Base-by-base conservation (phyloP, 2,329 filamentous ascomycete species). In the Allantophomopsis lycopodina region DNA sequence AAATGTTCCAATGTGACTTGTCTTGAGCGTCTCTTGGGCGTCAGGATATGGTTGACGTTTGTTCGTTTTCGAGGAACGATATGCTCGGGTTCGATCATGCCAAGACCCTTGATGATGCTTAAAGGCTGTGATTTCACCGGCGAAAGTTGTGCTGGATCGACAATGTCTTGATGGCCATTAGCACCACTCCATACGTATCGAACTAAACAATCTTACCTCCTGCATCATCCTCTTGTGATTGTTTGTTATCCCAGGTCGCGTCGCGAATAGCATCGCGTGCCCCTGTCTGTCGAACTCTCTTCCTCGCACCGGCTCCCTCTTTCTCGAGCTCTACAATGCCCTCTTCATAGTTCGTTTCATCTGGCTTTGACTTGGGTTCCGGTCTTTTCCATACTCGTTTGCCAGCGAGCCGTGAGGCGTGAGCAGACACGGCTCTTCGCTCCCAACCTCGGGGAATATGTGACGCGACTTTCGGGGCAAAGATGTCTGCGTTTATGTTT, bases 201-300 rank as follows among this genome's bases (percentile, higher is more conserved):
- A 28, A 3, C 3, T 28, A 8, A n/a, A 36, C 32, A 13, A 30
- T 17, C 31, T 37, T 12, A 40, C 32, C 6, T 40, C 41, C 14
- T 38, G 12, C 7, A 14, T 20, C 18, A 18, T 41, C 40, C 40
- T 39, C 30, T 28, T 28, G 23, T 28, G 23, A 28, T 28, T 4
- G 10, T 10, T 28, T 28, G 23, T 10, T 28, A 45, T 52, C 52
- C 50, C 59, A 64, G 15, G 37, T 42, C 30, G 52, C 54, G 21
- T 54, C 50, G 5, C 49, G 50, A 41, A 55, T 62, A 30, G 49
- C 50, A 10, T 58, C 54, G 42, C 61, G 53, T 34, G 56, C 45
- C 13, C 41, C 42, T 7, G 43, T 37, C 11, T 44, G 48, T n/a
- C 57, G 54, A 15, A 41, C 36, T 40, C 51, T 56, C 45, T 66